Percentiles rank a stretch among this genome's conserved stretches.
phyloP scores from a whole-genome alignment of 2,329 filamentous ascomycete species.

The Aureobasidium mangrovei region DNA sequence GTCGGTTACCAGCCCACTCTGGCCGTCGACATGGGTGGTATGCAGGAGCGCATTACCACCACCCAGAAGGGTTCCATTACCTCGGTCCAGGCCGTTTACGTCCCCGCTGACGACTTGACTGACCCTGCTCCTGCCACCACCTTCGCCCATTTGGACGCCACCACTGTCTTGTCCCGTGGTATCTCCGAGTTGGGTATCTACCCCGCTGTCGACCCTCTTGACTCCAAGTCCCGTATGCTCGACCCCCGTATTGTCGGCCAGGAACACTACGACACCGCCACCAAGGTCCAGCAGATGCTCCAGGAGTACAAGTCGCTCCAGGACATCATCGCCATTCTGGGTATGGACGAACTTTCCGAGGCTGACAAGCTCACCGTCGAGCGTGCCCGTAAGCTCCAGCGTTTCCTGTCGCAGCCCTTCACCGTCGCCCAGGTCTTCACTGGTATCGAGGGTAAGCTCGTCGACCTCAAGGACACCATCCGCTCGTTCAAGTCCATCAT shows the following conservation, averaged over 20 bases:
- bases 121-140: conserved; percentile 98
- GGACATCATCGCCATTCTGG: conserved; percentile 97
- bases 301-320: conserved; percentile 99
- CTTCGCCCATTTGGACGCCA: conserved; percentile 99
- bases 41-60: conserved; percentile 99
- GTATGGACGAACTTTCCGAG: conserved; percentile 99
- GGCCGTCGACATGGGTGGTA: conserved; percentile 96
- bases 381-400: conserved; percentile 99
- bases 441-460: conserved; percentile 91
- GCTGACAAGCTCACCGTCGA: conserved; percentile 99
- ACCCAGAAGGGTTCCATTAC: conserved; percentile 99
- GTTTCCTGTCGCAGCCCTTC: conserved; percentile 99
- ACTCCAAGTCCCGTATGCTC: conserved; percentile 99
- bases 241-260: conserved; percentile 97
- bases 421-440: conserved; percentile 81
- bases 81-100: conserved; percentile 99
- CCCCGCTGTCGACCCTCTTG: conserved; percentile 98
- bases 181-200: conserved; percentile 99
- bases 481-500: conserved; percentile 95
- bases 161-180: conserved; percentile 99
- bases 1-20: conserved; percentile 99
- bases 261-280: conserved; percentile 93
- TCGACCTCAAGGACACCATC: conserved; percentile 98
- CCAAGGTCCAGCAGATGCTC: conserved; percentile 95
- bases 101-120: conserved; percentile 99